A percentile compares a stretch with the other conserved stretches of the same genome.
phyloP scores from a whole-genome alignment of 2,329 filamentous ascomycete species.

The Colletotrichum sp. region DNA sequence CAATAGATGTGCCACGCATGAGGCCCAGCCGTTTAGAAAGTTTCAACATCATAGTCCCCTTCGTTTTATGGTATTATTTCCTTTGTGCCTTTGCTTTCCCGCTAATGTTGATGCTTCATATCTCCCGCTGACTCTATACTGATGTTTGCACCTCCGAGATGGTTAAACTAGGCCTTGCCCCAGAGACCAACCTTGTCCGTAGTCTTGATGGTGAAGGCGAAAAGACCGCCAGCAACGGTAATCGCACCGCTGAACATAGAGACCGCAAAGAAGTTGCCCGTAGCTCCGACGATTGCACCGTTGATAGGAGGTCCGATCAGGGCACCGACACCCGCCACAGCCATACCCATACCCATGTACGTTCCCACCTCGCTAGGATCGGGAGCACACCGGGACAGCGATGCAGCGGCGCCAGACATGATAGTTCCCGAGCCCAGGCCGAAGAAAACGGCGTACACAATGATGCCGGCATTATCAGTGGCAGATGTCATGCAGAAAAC shows the following conservation, averaged over 20 bases:
- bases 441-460: constrained; percentile 43
- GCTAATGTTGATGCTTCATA: neutral
- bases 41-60: neutral
- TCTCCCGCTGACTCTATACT: neutral
- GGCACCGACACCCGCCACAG: constrained; percentile 44
- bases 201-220: neutral
- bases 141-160: neutral
- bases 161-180: neutral
- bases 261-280: neutral
- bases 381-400: constrained; percentile 41
- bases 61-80: neutral
- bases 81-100: neutral
- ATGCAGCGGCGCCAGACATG: neutral
- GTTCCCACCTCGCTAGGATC: constrained; percentile 61
- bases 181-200: neutral
- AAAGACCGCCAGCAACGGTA: neutral
- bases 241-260: neutral
- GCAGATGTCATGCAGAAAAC: neutral
- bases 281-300: neutral
- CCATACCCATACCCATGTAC: constrained; percentile 54
- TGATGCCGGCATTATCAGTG: constrained; percentile 32
- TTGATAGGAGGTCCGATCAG: constrained; percentile 43
- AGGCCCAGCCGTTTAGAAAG: neutral
- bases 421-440: constrained; percentile 37
- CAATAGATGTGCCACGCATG: neutral